Percentiles rank a stretch among this genome's conserved stretches.
Evolutionary conservation across 2,329 filamentous ascomycete genomes (phyloP).

Genomic region (Xylaria sp.): DNA sequence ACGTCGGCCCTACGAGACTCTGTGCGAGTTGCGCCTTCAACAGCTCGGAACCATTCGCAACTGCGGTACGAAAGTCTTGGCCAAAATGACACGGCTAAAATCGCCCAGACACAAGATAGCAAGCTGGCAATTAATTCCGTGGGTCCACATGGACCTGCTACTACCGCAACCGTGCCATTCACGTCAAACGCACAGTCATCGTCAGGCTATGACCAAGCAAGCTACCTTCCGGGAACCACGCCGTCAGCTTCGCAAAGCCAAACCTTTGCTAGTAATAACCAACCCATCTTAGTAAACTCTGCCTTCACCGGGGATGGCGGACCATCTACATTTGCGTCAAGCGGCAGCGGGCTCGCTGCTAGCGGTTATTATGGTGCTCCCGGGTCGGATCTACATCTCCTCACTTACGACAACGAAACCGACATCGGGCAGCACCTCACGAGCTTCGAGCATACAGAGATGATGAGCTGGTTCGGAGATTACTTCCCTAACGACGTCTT

Average conservation of each 20-base stretch:
- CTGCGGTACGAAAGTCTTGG: constrained; percentile 44
- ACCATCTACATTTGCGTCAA: constrained; percentile 48
- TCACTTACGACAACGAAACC: constrained; percentile 52
- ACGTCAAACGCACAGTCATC: constrained; percentile 57
- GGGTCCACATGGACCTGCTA: constrained; percentile 39
- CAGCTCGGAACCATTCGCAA: constrained; percentile 44
- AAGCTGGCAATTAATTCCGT: constrained; percentile 44
- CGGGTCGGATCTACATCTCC: constrained; percentile 46
- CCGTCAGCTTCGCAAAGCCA: constrained; percentile 56
- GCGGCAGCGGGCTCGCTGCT: constrained; percentile 47
- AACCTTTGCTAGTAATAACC: constrained; percentile 24
- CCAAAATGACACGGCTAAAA: constrained; percentile 51
- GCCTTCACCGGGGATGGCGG: constrained; percentile 39
- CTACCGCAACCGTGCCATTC: constrained; percentile 49
- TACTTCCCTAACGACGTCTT: constrained; percentile 50
- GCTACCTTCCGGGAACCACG: constrained; percentile 53
- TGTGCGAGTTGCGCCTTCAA: constrained; percentile 42
- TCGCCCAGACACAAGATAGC: constrained; percentile 47
- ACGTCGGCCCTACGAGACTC: constrained; percentile 58
- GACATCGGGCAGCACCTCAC: constrained; percentile 51
- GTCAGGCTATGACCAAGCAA: constrained; percentile 57
- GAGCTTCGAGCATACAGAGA: constrained; percentile 50
- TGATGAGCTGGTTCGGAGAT: constrained; percentile 52
- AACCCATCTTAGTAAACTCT: constrained; percentile 20
- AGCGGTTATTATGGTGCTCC: constrained; percentile 48